A percentile compares a stretch with the other conserved stretches of the same genome.
phyloP scores from a whole-genome alignment of 768 basidiomycete genomes.

The Lactarius sanguifluus region DNA sequence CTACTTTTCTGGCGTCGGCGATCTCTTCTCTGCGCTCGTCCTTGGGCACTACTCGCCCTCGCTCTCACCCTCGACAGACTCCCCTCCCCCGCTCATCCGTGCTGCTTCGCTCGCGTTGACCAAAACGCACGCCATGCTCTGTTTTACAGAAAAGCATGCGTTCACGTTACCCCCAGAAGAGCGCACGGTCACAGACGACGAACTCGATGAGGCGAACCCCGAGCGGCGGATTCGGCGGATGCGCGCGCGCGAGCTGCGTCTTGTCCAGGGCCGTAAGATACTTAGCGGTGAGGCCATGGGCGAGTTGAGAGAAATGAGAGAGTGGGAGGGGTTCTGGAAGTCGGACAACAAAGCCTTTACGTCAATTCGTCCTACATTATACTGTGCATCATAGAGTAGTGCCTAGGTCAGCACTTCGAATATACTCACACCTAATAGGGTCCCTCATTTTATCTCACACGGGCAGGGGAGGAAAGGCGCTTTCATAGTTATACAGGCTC shows the following conservation, averaged over 20 bases:
- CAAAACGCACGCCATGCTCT: constrained; percentile 73
- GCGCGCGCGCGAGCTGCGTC: constrained; percentile 80
- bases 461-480: neutral
- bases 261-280: constrained; percentile 75
- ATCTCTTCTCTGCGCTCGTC: constrained; percentile 92
- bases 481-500: constrained; percentile 23
- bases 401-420: neutral
- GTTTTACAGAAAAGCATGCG: constrained; percentile 58
- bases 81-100: constrained; percentile 47
- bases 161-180: constrained; percentile 59
- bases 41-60: constrained; percentile 67
- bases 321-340: constrained; percentile 23
- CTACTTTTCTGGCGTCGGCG: constrained; percentile 96
- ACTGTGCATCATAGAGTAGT: neutral
- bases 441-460: neutral
- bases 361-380: neutral
- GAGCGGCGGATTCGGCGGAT: constrained; percentile 69
- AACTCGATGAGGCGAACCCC: constrained; percentile 64
- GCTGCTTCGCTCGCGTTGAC: constrained; percentile 69
- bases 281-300: constrained; percentile 38
- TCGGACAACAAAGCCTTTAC: neutral
- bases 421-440: neutral
- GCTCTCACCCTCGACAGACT: constrained; percentile 21
- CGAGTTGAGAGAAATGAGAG: constrained; percentile 4
- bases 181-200: constrained; percentile 68